Percentiles rank a stretch among this genome's conserved stretches.
phyloP scores from a whole-genome alignment of 306 rosid species.

The Pyrus betulifolia region DNA sequence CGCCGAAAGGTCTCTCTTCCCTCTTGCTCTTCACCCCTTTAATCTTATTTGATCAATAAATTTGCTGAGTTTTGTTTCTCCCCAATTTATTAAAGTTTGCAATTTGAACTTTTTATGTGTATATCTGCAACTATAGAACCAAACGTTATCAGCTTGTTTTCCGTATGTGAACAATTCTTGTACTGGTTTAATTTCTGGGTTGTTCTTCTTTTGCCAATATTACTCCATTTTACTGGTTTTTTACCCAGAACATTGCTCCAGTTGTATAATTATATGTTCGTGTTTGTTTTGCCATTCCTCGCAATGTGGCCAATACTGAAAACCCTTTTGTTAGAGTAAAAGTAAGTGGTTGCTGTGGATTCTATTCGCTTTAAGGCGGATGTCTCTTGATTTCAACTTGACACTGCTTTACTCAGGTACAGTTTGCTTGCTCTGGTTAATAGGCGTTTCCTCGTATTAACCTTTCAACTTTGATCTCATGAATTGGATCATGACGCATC shows the following conservation, averaged over 20 bases:
- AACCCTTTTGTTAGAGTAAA: not conserved
- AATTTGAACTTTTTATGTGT: not conserved
- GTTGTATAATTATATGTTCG: not conserved
- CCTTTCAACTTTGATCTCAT: not conserved
- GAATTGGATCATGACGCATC: not conserved
- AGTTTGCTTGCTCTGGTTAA: not conserved
- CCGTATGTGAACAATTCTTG: not conserved
- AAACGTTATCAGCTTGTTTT: not conserved
- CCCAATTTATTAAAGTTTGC: not conserved
- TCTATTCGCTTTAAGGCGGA: not conserved
- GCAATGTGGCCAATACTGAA: not conserved
- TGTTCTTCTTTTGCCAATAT: not conserved
- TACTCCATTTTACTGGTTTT: not conserved
- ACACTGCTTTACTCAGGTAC: not conserved
- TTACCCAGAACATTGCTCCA: not conserved
- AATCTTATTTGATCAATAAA: not conserved
- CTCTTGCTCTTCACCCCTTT: not conserved
- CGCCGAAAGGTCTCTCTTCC: constrained; percentile 57
- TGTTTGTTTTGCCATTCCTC: not conserved
- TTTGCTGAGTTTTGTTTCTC: not conserved
- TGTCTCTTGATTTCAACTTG: not conserved
- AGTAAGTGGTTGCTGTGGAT: not conserved
- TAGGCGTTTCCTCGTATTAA: not conserved
- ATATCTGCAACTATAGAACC: not conserved
- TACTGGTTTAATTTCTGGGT: not conserved